Conservation (phyloP, 805 yeast species). For the Lachancea cidri region DNA sequence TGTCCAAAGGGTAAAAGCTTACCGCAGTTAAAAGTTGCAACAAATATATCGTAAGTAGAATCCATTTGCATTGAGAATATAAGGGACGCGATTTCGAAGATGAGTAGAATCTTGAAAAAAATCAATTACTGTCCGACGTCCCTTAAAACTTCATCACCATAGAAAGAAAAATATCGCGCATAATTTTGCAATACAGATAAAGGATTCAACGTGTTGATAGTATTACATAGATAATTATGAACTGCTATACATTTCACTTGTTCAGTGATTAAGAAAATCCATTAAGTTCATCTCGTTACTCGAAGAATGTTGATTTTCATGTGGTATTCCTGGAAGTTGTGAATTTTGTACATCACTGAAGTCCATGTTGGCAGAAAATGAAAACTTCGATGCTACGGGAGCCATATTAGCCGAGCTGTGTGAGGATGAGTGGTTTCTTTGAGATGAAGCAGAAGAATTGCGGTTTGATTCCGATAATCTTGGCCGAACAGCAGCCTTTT, state of each 20-base stretch:
- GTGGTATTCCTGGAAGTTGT: constrained; percentile 3
- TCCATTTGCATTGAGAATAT: constrained; percentile 1
- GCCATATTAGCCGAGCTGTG: not conserved
- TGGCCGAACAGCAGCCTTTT: not conserved
- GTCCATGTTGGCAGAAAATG: constrained; percentile 8
- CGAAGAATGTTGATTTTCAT: constrained; percentile 1
- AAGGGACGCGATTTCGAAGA: not conserved
- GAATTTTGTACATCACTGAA: constrained; percentile 9
- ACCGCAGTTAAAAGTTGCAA: constrained; percentile 52
- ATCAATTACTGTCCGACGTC: too few species aligned
- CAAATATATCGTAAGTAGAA: constrained; percentile 18
- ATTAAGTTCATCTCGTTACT: constrained; percentile 22
- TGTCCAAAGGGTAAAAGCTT: constrained; percentile 39
- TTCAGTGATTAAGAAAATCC: constrained; percentile 25
- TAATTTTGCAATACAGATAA: too few species aligned
- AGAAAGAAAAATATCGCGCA: too few species aligned
- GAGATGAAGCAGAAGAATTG: not conserved
- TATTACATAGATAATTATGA: too few species aligned
- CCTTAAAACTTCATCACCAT: too few species aligned
- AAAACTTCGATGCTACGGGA: not conserved
- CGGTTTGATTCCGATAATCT: not conserved
- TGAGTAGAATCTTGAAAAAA: too few species aligned
- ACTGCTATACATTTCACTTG: too few species aligned
- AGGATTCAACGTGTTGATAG: too few species aligned
- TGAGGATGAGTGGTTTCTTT: not conserved